Evolutionary conservation across 495 filamentous ascomycete genomes (phyloP).

Genomic region (Penicillium atrosanguineum): DNA sequence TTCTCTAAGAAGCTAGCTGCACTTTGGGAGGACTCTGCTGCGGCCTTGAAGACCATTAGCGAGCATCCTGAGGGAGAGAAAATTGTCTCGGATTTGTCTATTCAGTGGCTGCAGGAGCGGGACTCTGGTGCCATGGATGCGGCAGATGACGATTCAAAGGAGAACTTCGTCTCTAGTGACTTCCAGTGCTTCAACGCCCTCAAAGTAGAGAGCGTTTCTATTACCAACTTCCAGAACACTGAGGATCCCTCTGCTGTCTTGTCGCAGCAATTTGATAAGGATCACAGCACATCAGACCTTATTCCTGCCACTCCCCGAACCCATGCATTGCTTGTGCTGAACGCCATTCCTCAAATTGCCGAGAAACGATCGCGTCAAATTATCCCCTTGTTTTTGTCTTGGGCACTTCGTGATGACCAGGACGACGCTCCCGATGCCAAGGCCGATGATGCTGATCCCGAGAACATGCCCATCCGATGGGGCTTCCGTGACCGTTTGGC

Average conservation of each 20-base stretch:
- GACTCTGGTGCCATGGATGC: slow-evolving; percentile 34
- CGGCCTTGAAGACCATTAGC: slow-evolving; percentile 70
- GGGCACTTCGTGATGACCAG: slow-evolving; percentile 55
- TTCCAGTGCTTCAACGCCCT: slow-evolving; percentile 81
- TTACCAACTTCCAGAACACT: slow-evolving; percentile 23
- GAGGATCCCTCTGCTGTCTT: slow-evolving; percentile 22
- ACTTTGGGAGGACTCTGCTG: slow-evolving; percentile 79
- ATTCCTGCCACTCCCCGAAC: slow-evolving; percentile 54
- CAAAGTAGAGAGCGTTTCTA: slow-evolving; percentile 49
- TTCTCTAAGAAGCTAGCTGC: slow-evolving; percentile 79
- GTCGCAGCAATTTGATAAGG: slow-evolving; percentile 33
- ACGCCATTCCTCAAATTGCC: slow-evolving; percentile 67
- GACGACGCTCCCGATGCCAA: slow-evolving; percentile 37
- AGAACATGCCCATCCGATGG: slow-evolving; percentile 38
- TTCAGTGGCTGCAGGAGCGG: slow-evolving; percentile 71
- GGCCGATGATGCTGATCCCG: slow-evolving; percentile 11
- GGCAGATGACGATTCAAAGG: slow-evolving; percentile 23
- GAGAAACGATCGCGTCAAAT: slow-evolving; percentile 83
- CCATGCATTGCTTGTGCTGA: slow-evolving; percentile 78
- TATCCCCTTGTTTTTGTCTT: slow-evolving; percentile 81
- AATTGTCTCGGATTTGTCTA: slow-evolving; percentile 67
- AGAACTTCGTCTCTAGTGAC: slow-evolving; percentile 42
- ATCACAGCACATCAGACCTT: slow-evolving; percentile 30
- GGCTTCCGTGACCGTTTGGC: slow-evolving; percentile 73
- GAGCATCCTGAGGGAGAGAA: slow-evolving; percentile 69